Evolutionary conservation across 352 stramenopile species (phyloP).

Genomic region (Phytophthora kernoviae): DNA sequence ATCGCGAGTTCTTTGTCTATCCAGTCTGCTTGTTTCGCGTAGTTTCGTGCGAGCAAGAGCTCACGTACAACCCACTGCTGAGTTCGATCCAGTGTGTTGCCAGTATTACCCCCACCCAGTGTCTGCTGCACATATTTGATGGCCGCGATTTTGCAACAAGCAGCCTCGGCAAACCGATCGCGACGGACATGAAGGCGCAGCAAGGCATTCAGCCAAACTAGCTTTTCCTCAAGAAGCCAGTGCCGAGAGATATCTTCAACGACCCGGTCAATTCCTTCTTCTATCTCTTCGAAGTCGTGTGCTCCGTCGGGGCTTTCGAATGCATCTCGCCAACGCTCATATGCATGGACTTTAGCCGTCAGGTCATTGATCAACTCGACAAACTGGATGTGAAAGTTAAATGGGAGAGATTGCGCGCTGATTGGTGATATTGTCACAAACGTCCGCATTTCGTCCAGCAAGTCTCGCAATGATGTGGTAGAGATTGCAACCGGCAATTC

Average conservation of each 20-base stretch:
- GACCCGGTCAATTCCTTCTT: constrained; percentile 60
- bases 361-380: constrained; percentile 54
- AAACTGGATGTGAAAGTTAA: constrained; percentile 54
- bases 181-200: constrained; percentile 52
- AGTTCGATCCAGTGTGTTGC: constrained; percentile 4
- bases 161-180: constrained; percentile 58
- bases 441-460: constrained; percentile 62
- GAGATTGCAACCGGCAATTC: constrained; percentile 10
- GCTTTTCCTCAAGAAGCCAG: constrained; percentile 66
- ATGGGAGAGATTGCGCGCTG: constrained; percentile 15
- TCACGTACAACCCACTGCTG: constrained; percentile 48
- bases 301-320: constrained; percentile 25
- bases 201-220: constrained; percentile 63
- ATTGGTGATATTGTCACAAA: constrained; percentile 22
- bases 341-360: constrained; percentile 59
- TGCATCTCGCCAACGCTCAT: constrained; percentile 55
- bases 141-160: constrained; percentile 53
- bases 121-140: constrained; percentile 44
- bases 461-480: constrained; percentile 39
- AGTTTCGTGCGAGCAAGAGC: constrained; percentile 40
- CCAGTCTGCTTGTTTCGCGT: constrained; percentile 55
- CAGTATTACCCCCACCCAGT: constrained; percentile 3
- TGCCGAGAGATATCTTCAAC: constrained; percentile 56
- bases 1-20: constrained; percentile 57
- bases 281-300: constrained; percentile 65